Percentiles rank a stretch among this genome's conserved stretches.
Evolutionary conservation across 1,139 yeast genomes (phyloP).

Genomic region (Arxiozyma telluris): DNA sequence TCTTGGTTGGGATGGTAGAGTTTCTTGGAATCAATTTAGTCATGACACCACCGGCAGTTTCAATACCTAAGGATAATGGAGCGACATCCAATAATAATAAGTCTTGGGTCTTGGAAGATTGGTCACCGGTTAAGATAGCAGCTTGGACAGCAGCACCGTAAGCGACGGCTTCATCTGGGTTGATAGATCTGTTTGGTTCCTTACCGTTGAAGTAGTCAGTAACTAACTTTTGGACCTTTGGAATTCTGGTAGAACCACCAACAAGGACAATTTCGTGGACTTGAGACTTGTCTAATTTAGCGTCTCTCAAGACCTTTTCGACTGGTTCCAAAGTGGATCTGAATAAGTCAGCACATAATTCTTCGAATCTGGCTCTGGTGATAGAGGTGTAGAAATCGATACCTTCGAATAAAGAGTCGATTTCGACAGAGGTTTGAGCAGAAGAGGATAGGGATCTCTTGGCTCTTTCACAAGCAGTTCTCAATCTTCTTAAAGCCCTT

Average conservation of each 20-base stretch:
- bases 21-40: slow-evolving; percentile 86
- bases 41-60: slow-evolving; percentile 93
- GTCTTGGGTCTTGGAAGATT: slow-evolving; percentile 69
- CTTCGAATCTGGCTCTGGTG: slow-evolving; percentile 90
- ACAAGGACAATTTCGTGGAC: slow-evolving; percentile 82
- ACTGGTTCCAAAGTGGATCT: slow-evolving; percentile 80
- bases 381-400: slow-evolving; percentile 77
- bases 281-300: slow-evolving; percentile 66
- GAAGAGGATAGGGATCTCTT: slow-evolving; percentile 84
- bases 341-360: slow-evolving; percentile 74
- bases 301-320: slow-evolving; percentile 76
- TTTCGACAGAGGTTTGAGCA: slow-evolving; percentile 79
- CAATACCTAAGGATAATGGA: slow-evolving; percentile 85
- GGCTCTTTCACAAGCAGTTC: slow-evolving; percentile 90
- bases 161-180: slow-evolving; percentile 97
- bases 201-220: slow-evolving; percentile 61
- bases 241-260: slow-evolving; percentile 93
- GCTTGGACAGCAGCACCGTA: slow-evolving; percentile 98
- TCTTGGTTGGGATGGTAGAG: slow-evolving; percentile 89
- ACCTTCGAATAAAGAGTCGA: slow-evolving; percentile 92
- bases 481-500: slow-evolving; percentile 78
- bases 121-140: slow-evolving; percentile 76
- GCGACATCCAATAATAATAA: slow-evolving; percentile 79
- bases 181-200: slow-evolving; percentile 80
- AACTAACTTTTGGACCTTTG: slow-evolving; percentile 69